Evolutionary conservation across 1,139 yeast species (phyloP).

Genomic region (Arxiozyma slooffiae): DNA sequence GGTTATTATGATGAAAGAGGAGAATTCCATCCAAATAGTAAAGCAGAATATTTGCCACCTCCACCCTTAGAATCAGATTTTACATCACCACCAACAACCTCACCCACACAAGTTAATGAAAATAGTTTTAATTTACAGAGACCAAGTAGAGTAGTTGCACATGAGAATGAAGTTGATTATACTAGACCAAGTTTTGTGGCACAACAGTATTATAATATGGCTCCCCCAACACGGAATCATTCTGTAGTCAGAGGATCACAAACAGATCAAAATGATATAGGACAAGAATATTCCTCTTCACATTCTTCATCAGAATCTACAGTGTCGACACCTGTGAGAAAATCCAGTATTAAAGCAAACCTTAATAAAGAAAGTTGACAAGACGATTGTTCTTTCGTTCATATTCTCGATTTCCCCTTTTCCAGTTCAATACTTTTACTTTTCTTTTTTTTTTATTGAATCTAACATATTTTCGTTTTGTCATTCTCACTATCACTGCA

Average conservation of each 20-base stretch:
- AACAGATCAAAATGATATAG: not conserved
- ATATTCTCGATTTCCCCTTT: too few relatives aligned
- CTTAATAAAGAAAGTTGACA: not conserved
- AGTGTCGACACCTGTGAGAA: not conserved
- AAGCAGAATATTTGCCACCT: conserved; percentile 21
- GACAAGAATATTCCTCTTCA: not conserved
- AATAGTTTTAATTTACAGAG: conserved; percentile 3
- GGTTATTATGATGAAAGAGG: conserved; percentile 76
- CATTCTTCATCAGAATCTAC: not conserved
- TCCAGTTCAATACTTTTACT: not conserved
- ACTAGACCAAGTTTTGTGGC: conserved; percentile 8
- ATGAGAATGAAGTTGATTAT: conserved; percentile 9
- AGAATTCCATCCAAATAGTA: conserved; percentile 33
- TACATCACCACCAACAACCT: conserved; percentile 6
- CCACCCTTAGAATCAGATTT: conserved; percentile 11
- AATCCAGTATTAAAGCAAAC: not conserved
- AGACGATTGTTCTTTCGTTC: not conserved
- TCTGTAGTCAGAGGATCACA: not conserved
- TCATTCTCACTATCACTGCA: not conserved
- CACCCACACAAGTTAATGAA: not conserved
- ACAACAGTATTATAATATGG: conserved; percentile 2
- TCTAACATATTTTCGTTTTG: too few relatives aligned
- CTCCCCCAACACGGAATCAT: not conserved
- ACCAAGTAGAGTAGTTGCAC: conserved; percentile 4
- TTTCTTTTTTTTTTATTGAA: too few relatives aligned